A percentile compares a stretch with the other conserved stretches of the same genome.
phyloP scores from a whole-genome alignment of 2,329 filamentous ascomycete genomes.

The Bipolaris sorokiniana region DNA sequence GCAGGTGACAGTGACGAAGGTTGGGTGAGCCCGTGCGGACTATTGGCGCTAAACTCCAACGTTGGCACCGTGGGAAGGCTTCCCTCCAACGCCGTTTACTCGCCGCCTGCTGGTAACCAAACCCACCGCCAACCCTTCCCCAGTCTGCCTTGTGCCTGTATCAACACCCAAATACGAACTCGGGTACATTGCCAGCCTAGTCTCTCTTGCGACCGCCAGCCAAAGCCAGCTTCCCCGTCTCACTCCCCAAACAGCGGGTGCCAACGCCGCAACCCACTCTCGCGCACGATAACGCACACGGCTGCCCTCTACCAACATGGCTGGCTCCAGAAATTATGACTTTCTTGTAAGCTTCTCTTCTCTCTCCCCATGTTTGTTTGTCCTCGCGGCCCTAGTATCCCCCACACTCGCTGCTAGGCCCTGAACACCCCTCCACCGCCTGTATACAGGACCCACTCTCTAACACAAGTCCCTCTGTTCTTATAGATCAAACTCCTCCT shows the following conservation, averaged over 20 bases:
- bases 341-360: slow-evolving; percentile 75
- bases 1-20: slow-evolving; percentile 15
- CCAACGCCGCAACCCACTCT: slow-evolving; percentile 31
- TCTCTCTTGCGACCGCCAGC: background rate
- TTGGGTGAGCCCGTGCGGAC: slow-evolving; percentile 17
- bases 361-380: slow-evolving; percentile 1
- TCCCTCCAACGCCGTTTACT: slow-evolving; percentile 17
- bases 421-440: slow-evolving; percentile 14
- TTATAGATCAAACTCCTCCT: slow-evolving; percentile 91
- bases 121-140: slow-evolving; percentile 1
- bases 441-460: slow-evolving; percentile 13
- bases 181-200: slow-evolving; percentile 1
- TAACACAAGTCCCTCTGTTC: slow-evolving; percentile 13
- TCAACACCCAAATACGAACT: background rate
- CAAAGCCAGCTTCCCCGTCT: slow-evolving; percentile 17
- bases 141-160: slow-evolving; percentile 3
- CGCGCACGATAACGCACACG: slow-evolving; percentile 20
- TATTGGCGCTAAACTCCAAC: slow-evolving; percentile 19
- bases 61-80: slow-evolving; percentile 16
- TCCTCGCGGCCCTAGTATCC: slow-evolving; percentile 14
- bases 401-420: slow-evolving; percentile 8
- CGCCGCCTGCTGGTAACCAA: slow-evolving; percentile 14
- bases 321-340: slow-evolving; percentile 98
- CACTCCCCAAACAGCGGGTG: slow-evolving; percentile 28
- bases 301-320: slow-evolving; percentile 65